Evolutionary conservation across 2,329 filamentous ascomycete species (phyloP).

Genomic region (Pestalotiopsis sp.): DNA sequence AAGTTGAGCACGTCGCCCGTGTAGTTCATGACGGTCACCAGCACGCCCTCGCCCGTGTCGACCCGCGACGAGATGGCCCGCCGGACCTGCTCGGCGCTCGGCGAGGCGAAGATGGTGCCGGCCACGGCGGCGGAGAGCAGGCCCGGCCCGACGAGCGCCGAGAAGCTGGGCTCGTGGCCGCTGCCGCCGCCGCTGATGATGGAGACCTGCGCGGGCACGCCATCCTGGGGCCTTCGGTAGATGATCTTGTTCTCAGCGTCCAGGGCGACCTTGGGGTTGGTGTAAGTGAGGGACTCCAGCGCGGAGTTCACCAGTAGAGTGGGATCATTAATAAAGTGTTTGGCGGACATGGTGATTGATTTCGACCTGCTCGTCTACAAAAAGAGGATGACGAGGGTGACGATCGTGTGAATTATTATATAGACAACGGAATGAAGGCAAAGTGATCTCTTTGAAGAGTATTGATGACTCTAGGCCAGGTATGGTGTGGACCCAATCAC

Average conservation of each 20-base stretch:
- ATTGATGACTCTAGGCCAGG: not conserved
- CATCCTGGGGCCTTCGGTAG: conserved; percentile 62
- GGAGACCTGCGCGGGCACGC: conserved; percentile 62
- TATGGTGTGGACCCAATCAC: not conserved
- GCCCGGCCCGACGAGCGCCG: conserved; percentile 79
- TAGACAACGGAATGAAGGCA: not conserved
- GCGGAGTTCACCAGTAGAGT: conserved; percentile 75
- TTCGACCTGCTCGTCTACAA: not conserved
- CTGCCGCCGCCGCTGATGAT: conserved; percentile 86
- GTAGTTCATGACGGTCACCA: conserved; percentile 96
- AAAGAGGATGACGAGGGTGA: not conserved
- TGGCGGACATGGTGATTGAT: conserved; percentile 50
- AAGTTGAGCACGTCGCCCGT: conserved; percentile 90
- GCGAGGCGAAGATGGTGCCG: conserved; percentile 84
- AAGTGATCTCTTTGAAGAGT: not conserved
- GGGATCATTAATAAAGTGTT: conserved; percentile 90
- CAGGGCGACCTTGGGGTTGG: conserved; percentile 80
- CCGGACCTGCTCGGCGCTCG: conserved; percentile 79
- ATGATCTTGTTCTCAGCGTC: conserved; percentile 81
- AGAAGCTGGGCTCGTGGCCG: conserved; percentile 88
- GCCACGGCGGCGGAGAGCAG: conserved; percentile 80
- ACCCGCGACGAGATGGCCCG: conserved; percentile 73
- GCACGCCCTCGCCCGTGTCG: conserved; percentile 68
- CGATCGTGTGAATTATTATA: not conserved
- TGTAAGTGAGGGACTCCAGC: conserved; percentile 74